Percentiles rank a stretch among this genome's conserved stretches.
These are phyloP conservation scores for Malassezia obtusa DNA, from an alignment of 1,284 basidiomycete species.

Conservation along the genomic window DNA sequence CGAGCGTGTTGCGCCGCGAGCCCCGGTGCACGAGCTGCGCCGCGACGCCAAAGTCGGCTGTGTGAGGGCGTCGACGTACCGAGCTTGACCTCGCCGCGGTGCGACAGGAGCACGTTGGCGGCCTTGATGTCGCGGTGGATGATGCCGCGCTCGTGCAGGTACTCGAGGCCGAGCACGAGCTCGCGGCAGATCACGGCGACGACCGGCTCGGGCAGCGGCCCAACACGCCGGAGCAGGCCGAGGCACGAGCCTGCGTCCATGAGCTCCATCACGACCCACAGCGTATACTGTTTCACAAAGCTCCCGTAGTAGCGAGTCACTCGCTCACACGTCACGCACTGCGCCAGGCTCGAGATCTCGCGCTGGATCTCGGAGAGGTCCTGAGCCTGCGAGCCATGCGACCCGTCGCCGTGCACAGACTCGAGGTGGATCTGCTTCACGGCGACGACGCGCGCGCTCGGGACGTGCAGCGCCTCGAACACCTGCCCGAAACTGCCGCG, in stretches of 20 bases:
- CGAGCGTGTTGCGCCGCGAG: conserved; percentile 82
- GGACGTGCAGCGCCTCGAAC: conserved; percentile 83
- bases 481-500: conserved; percentile 96
- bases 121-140: conserved; percentile 99
- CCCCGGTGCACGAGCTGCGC: conserved; percentile 68
- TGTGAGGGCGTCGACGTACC: conserved; percentile 41
- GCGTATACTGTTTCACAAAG: conserved; percentile 88
- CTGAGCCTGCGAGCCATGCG: conserved; percentile 3
- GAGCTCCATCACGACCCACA: conserved; percentile 99
- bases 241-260: conserved; percentile 95
- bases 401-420: background rate
- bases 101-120: conserved; percentile 84
- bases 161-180: conserved; percentile 82
- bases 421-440: conserved; percentile 78
- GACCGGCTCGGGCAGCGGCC: conserved; percentile 73
- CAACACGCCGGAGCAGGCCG: conserved; percentile 79
- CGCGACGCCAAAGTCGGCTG: conserved; percentile 88
- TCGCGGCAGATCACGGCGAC: conserved; percentile 91
- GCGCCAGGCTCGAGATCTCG: conserved; percentile 88
- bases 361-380: conserved; percentile 63
- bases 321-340: conserved; percentile 79
- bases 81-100: conserved; percentile 83
- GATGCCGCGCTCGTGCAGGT: conserved; percentile 84
- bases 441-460: conserved; percentile 83
- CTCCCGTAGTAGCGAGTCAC: conserved; percentile 94